A percentile compares a stretch with the other conserved stretches of the same genome.
These are phyloP conservation scores for Xylariaceae sp. DNA, from an alignment of 2,329 filamentous ascomycete genomes.

Conservation along the genomic window DNA sequence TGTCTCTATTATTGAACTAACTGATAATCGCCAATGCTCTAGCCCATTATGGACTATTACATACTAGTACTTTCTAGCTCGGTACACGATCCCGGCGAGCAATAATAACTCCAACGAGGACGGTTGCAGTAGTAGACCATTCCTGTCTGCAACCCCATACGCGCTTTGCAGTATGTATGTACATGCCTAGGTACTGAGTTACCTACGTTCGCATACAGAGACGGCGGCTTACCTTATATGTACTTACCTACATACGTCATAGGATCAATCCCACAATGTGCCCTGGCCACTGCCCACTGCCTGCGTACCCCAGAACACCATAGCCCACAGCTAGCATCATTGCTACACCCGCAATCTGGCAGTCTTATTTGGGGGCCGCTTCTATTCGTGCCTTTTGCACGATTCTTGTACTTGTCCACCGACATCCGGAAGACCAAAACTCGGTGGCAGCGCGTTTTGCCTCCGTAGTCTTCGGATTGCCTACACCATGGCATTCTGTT, in stretches of 20 bases:
- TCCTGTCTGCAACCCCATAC: neutral
- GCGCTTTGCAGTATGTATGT: neutral
- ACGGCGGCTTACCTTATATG: too few relatives aligned
- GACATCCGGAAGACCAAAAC: constrained; percentile 21
- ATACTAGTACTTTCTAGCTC: constrained; percentile 5
- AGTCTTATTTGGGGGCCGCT: constrained; percentile 8
- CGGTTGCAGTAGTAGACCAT: neutral
- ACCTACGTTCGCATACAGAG: too few relatives aligned
- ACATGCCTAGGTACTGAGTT: constrained; percentile 7
- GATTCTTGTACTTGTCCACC: constrained; percentile 7
- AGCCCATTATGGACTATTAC: constrained; percentile 19
- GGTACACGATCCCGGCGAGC: neutral
- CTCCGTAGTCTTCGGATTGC: constrained; percentile 23
- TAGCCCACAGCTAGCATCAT: constrained; percentile 7
- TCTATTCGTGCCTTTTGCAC: constrained; percentile 8
- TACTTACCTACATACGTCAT: constrained; percentile 19
- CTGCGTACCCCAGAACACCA: constrained; percentile 18
- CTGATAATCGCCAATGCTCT: constrained; percentile 25
- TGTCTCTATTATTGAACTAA: constrained; percentile 18
- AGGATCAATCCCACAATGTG: constrained; percentile 29
- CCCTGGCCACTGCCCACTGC: constrained; percentile 9
- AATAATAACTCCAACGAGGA: neutral
- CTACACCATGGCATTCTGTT: constrained; percentile 33
- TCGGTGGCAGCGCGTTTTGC: constrained; percentile 26
- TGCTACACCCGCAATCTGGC: neutral